A percentile compares a stretch with the other conserved stretches of the same genome.
These are phyloP conservation scores for Anthoceros angustus DNA, from an alignment of 225 moss, liverwort and hornwort species.

Conservation along the genomic window DNA sequence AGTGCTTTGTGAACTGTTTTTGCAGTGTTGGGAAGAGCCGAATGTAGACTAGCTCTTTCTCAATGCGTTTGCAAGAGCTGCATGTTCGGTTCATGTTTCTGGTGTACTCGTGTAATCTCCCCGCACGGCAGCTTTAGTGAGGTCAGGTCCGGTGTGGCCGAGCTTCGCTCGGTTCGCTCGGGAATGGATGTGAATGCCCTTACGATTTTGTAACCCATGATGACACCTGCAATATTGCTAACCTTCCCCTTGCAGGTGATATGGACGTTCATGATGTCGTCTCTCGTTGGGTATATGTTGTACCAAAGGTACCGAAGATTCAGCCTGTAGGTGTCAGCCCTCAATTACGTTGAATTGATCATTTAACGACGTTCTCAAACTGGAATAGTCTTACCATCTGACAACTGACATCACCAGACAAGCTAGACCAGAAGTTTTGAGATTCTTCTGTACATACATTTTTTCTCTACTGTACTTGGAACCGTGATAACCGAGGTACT, in stretches of 20 bases:
- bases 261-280: constrained; percentile 77
- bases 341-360: not conserved
- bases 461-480: not conserved
- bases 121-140: too few relatives aligned
- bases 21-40: not conserved
- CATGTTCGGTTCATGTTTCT: not conserved
- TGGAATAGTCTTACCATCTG: not conserved
- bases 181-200: too few relatives aligned
- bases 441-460: constrained; percentile 4
- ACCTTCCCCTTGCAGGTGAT: constrained; percentile 41
- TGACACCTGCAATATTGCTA: not conserved
- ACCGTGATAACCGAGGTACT: too few relatives aligned
- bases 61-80: not conserved
- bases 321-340: not conserved
- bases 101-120: not conserved
- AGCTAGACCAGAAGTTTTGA: not conserved
- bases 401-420: not conserved
- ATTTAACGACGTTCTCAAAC: too few relatives aligned
- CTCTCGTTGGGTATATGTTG: constrained; percentile 64
- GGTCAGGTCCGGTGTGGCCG: too few relatives aligned
- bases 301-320: constrained; percentile 29
- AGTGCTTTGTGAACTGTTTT: constrained; percentile 10
- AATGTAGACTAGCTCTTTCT: not conserved
- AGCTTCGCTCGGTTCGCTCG: too few relatives aligned
- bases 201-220: too few relatives aligned